These are phyloP conservation scores for Dryadomyces quercus-mongolicae DNA, from an alignment of 2,329 filamentous ascomycete genomes.

Conservation along the genomic window DNA sequence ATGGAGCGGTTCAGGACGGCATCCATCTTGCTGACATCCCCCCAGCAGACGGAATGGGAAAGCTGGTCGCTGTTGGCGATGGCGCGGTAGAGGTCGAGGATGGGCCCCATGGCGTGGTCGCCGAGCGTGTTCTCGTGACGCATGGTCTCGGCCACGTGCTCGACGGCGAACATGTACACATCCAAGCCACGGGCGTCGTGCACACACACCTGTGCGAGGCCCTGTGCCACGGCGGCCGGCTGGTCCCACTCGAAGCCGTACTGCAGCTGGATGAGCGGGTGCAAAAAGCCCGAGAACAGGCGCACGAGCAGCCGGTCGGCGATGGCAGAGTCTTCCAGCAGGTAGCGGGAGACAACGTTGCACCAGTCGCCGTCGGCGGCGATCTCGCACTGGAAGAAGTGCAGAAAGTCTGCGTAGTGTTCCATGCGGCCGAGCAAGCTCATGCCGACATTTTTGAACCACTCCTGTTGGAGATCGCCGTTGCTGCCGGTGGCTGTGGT, in stretches of 20 bases:
- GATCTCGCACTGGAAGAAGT: conserved; percentile 67
- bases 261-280: conserved; percentile 75
- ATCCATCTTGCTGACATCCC: conserved; percentile 54
- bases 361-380: conserved; percentile 41
- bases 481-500: conserved; percentile 12
- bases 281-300: conserved; percentile 58
- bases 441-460: conserved; percentile 33
- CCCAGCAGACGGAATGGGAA: conserved; percentile 32
- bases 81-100: conserved; percentile 50
- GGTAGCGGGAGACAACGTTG: conserved; percentile 48
- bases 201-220: conserved; percentile 62
- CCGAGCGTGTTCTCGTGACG: neutral
- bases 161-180: neutral
- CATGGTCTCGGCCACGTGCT: neutral
- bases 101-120: conserved; percentile 12
- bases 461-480: conserved; percentile 22
- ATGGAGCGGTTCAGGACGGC: conserved; percentile 53
- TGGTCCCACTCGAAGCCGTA: conserved; percentile 77
- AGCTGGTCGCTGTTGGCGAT: conserved; percentile 46
- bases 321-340: conserved; percentile 54
- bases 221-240: conserved; percentile 70
- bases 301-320: conserved; percentile 59
- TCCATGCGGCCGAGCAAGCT: conserved; percentile 47
- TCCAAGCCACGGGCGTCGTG: conserved; percentile 30
- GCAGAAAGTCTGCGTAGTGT: conserved; percentile 61